Conservation (phyloP, 257 asterid species). For the Lavandula angustifolia region DNA sequence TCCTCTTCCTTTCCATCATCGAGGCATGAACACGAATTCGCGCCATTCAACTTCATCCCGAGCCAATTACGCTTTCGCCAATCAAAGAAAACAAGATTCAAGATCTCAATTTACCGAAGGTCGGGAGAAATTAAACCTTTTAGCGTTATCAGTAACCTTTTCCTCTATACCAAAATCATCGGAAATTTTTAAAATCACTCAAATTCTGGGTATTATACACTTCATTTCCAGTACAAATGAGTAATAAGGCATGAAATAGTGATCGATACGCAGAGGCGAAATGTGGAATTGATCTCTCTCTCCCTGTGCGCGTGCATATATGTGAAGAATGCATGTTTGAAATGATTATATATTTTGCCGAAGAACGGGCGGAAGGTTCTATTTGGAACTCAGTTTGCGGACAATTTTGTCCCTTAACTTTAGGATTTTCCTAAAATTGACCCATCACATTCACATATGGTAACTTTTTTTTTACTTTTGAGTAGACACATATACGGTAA, state of each 20-base stretch:
- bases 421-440: neutral
- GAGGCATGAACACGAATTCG: slow-evolving; percentile 31
- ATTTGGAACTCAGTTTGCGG: slow-evolving; percentile 22
- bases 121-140: slow-evolving; percentile 9
- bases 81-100: neutral
- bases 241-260: slow-evolving; percentile 10
- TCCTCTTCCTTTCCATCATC: slow-evolving; percentile 34
- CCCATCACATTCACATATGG: no score
- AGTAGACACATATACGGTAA: no score
- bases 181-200: neutral
- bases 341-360: slow-evolving; percentile 19
- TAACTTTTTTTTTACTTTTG: no score
- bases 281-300: neutral
- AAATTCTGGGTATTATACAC: neutral
- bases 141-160: slow-evolving; percentile 15
- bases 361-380: slow-evolving; percentile 23
- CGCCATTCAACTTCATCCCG: slow-evolving; percentile 38
- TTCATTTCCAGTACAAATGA: neutral
- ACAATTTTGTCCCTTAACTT: slow-evolving; percentile 23
- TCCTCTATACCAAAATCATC: slow-evolving; percentile 20
- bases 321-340: slow-evolving; percentile 31
- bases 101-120: slow-evolving; percentile 9
- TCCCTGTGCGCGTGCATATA: neutral
- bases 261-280: slow-evolving; percentile 31
- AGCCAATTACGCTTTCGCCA: slow-evolving; percentile 16